These are phyloP conservation scores for Fusarium metavorans DNA, from an alignment of 2,329 filamentous ascomycete genomes.

Conservation along the genomic window DNA sequence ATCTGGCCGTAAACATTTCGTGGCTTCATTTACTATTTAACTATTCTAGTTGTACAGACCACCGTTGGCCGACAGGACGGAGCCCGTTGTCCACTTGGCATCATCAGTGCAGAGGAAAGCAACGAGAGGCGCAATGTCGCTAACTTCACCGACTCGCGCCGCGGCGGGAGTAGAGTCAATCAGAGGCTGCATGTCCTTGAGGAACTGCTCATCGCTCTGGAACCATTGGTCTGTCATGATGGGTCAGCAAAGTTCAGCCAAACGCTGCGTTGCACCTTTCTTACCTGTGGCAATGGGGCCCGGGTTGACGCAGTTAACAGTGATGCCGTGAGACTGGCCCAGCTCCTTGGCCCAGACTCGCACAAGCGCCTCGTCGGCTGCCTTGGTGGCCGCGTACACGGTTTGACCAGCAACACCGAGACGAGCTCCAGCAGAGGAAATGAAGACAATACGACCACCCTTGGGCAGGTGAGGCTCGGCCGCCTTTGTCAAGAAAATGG, in stretches of 20 bases:
- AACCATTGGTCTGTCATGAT: constrained; percentile 33
- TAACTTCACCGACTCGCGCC: constrained; percentile 44
- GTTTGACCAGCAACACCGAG: constrained; percentile 46
- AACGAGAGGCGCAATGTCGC: constrained; percentile 49
- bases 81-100: constrained; percentile 47
- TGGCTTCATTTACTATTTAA: not conserved
- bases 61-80: constrained; percentile 47
- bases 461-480: constrained; percentile 45
- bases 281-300: constrained; percentile 45
- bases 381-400: constrained; percentile 52
- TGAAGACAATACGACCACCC: constrained; percentile 49
- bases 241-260: not conserved
- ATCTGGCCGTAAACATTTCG: not conserved
- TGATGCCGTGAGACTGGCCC: constrained; percentile 45
- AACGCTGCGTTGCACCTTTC: not conserved
- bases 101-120: constrained; percentile 48
- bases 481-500: constrained; percentile 50
- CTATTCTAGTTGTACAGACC: constrained; percentile 34
- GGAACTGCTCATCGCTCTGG: constrained; percentile 45
- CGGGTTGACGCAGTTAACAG: constrained; percentile 50
- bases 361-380: constrained; percentile 46
- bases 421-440: constrained; percentile 49
- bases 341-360: constrained; percentile 50
- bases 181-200: constrained; percentile 48
- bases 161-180: constrained; percentile 49